Evolutionary conservation across 371 early-diverging fungal species (phyloP).

Genomic region (Nematocida sp.): DNA sequence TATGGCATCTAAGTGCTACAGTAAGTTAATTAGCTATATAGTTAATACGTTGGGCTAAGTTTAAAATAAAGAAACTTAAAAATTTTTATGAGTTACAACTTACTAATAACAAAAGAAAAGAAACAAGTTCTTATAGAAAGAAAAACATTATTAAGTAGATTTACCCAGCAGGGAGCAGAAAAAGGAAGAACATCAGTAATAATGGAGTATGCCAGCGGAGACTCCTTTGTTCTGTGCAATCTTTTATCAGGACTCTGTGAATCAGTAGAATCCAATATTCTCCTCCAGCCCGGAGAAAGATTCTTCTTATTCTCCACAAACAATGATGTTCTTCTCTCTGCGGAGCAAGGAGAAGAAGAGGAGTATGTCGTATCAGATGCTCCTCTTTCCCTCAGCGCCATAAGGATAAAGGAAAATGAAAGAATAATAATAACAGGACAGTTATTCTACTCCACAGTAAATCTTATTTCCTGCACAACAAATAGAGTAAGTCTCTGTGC

Average conservation of each 20-base stretch:
- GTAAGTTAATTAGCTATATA: too few species aligned
- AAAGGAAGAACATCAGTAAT: neutral
- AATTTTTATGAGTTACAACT: constrained; percentile 11
- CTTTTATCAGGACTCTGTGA: constrained; percentile 36
- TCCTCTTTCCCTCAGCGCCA: constrained; percentile 2
- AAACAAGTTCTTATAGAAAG: too few species aligned
- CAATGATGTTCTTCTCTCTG: neutral
- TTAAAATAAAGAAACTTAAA: neutral
- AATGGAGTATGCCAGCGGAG: constrained; percentile 22
- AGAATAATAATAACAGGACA: constrained; percentile 11
- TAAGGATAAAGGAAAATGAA: constrained; percentile 13
- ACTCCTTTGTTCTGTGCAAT: constrained; percentile 16
- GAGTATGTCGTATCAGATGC: neutral
- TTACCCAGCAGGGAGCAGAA: neutral
- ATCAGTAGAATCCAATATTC: neutral
- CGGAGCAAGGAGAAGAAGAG: neutral
- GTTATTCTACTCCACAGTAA: constrained; percentile 2
- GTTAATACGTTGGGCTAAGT: neutral
- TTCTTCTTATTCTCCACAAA: constrained; percentile 18
- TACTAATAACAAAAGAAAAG: too few species aligned
- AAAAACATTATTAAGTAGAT: neutral
- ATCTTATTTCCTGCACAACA: neutral
- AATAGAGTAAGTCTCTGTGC: constrained; percentile 42
- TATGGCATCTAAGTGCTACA: too few species aligned
- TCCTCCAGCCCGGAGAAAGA: constrained; percentile 15